Base-by-base conservation (phyloP, 192 early-diverging fungal genomes). In the Coemansia sp. region DNA sequence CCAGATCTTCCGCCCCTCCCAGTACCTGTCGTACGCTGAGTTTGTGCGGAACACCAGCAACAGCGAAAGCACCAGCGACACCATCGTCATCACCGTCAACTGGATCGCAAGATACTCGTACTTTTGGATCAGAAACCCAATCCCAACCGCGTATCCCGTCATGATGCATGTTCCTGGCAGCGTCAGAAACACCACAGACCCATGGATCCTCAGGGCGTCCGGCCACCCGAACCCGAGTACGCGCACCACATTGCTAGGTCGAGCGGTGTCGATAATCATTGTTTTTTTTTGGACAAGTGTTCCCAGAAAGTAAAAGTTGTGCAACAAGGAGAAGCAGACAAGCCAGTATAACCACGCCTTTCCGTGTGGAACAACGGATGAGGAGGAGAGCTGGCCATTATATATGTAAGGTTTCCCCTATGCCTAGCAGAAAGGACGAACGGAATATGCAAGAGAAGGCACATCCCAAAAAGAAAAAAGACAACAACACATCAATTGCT, bases 1-100 rank as follows among this genome's bases (percentile, higher is more conserved):
- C 94, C 94, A 98, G 18, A 89, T 68, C 68, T 90, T 85, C 49
- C 96, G 87, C 18, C 92, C 96, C 81, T 95, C 96, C 88, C 88
- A 95, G 83, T 88, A 96, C 32, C 94, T 84, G 67, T 90, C 88
- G 63, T 91, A 91, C 19, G 89, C 90, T 32, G 84, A 70, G 60
- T 85, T 84, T 18, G 77, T 87, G 50, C 85, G 74, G 76, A 88
- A 85, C 9, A 87, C 84, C 23, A 86, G 84, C 57, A 89, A 71
- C 71, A 86, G 67, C 26, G 81, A 85, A 49, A 83, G 61, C 11
- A 86, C 85, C 23, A 85, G 63, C 4, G 79, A 79, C 13, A 87
- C 59, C n/a, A 82, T 66, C 26, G 84, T 75, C 65, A 86, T 80
- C 23, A 86, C 65, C 19, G 72, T 56, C 2, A 76, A 38, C 16